Evolutionary conservation across 306 rosid genomes (phyloP).

Genomic region (Senna siamea): DNA sequence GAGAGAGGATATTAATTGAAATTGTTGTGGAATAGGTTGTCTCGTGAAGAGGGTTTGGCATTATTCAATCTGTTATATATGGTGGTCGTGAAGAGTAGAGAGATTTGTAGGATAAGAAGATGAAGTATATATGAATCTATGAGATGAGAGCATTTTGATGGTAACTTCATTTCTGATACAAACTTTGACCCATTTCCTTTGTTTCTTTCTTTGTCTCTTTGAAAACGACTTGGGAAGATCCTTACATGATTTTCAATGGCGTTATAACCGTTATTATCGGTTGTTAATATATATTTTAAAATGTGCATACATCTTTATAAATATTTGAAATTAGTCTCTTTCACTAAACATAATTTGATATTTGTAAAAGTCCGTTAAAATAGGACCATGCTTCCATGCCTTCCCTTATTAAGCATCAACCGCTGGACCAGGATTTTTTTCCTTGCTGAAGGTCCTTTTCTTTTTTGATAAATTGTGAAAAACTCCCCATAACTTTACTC

Average conservation of each 20-base stretch:
- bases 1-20: slow-evolving; percentile 30
- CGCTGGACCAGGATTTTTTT: background rate
- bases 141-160: background rate
- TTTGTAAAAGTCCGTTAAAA: background rate
- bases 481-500: background rate
- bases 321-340: no score
- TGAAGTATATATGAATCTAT: no score
- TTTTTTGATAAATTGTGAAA: background rate
- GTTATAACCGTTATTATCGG: slow-evolving; percentile 13
- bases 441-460: background rate
- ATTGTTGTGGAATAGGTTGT: slow-evolving; percentile 20
- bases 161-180: background rate
- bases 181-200: slow-evolving; percentile 9
- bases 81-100: slow-evolving; percentile 16
- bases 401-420: background rate
- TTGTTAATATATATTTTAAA: no score
- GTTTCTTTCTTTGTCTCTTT: background rate
- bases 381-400: background rate
- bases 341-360: no score
- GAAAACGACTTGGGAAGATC: slow-evolving; percentile 18
- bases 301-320: no score
- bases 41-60: slow-evolving; percentile 36
- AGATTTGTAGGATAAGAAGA: slow-evolving; percentile 29
- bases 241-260: slow-evolving; percentile 3
- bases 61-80: slow-evolving; percentile 32